Evolutionary conservation across 257 asterid genomes (phyloP).

Genomic region (Solanum raphanifolium): DNA sequence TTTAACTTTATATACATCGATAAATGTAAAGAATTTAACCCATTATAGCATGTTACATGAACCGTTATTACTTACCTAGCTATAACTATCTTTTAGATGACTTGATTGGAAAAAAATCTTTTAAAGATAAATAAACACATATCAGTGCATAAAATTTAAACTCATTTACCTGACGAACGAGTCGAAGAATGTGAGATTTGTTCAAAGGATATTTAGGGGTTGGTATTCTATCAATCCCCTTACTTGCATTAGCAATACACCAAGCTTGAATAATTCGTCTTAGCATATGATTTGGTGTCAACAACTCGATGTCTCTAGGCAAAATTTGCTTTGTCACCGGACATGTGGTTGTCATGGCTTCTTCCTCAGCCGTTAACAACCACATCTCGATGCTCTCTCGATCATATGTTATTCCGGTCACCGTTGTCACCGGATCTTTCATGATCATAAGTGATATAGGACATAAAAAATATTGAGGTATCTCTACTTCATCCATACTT

Average conservation of each 20-base stretch:
- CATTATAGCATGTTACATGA: neutral
- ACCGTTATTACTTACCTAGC: too few species aligned
- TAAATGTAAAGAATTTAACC: neutral
- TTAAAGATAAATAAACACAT: neutral
- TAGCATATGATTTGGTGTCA: conserved; percentile 60
- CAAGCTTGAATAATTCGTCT: conserved; percentile 48
- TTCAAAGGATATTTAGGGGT: conserved; percentile 22
- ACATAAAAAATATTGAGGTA: conserved; percentile 53
- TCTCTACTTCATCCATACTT: conserved; percentile 24
- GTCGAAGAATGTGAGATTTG: conserved; percentile 9
- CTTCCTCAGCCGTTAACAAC: conserved; percentile 24
- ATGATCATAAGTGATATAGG: conserved; percentile 61
- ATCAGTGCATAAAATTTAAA: neutral
- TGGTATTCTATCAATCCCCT: conserved; percentile 24
- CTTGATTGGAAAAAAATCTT: conserved; percentile 2
- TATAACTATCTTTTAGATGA: neutral
- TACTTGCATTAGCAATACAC: conserved; percentile 24
- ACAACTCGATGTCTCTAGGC: conserved; percentile 15
- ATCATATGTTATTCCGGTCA: conserved; percentile 61
- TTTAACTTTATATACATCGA: neutral
- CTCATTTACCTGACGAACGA: conserved; percentile 7
- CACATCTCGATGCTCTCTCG: conserved; percentile 50
- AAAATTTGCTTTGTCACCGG: conserved; percentile 53
- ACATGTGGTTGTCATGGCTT: conserved; percentile 10
- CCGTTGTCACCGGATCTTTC: conserved; percentile 61